A percentile compares a stretch with the other conserved stretches of the same genome.
Evolutionary conservation across 2,329 filamentous ascomycete species (phyloP).

Genomic region (Fusarium guadeloupense): DNA sequence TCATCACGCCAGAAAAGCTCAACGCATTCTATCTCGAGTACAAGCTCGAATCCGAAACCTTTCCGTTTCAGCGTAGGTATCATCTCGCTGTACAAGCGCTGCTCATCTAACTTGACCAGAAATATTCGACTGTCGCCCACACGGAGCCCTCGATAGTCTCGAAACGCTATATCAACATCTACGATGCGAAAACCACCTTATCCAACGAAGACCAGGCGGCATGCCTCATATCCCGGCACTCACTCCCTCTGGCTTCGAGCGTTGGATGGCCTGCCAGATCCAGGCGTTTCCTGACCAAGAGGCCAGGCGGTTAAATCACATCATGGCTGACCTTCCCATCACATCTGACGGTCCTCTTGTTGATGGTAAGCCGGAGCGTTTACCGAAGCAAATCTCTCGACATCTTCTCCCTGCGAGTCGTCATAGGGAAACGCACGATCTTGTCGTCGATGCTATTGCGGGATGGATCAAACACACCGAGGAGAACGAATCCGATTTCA

Average conservation of each 20-base stretch:
- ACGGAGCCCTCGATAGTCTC: slow-evolving; percentile 40
- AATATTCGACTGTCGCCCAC: slow-evolving; percentile 59
- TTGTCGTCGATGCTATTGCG: slow-evolving; percentile 68
- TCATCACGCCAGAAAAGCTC: slow-evolving; percentile 81
- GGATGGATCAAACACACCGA: slow-evolving; percentile 49
- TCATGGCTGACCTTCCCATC: slow-evolving; percentile 77
- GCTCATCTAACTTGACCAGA: slow-evolving; percentile 47
- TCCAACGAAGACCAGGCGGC: slow-evolving; percentile 62
- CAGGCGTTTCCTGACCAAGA: slow-evolving; percentile 81
- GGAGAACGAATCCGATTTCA: slow-evolving; percentile 22
- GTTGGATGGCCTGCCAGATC: slow-evolving; percentile 78
- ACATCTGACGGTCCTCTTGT: slow-evolving; percentile 63
- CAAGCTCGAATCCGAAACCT: slow-evolving; percentile 69
- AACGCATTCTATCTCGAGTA: slow-evolving; percentile 76
- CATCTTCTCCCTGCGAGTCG: slow-evolving; percentile 72
- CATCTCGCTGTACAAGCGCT: not conserved
- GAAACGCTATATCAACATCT: slow-evolving; percentile 64
- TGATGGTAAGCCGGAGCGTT: slow-evolving; percentile 72
- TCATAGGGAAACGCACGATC: slow-evolving; percentile 66
- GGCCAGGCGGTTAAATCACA: slow-evolving; percentile 72
- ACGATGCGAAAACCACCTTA: slow-evolving; percentile 70
- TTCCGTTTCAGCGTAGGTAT: slow-evolving; percentile 71
- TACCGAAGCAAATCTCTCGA: slow-evolving; percentile 81
- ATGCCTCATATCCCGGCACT: slow-evolving; percentile 70
- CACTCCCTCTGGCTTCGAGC: slow-evolving; percentile 72